Base-by-base conservation (phyloP, 306 rosid species). In the Vigna reflexopilosa region DNA sequence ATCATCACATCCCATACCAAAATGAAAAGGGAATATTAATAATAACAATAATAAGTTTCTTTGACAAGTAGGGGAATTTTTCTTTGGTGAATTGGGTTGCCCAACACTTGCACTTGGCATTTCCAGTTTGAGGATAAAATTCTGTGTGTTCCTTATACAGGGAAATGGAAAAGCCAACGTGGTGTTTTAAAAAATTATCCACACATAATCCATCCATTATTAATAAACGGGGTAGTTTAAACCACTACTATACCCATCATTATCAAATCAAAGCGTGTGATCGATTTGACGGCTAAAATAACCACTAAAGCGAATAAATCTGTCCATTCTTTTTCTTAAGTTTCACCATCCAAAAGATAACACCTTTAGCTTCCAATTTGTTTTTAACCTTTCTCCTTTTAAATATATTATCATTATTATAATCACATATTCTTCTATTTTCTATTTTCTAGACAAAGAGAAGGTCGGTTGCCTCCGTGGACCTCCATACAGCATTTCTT, bases 121-220 rank as follows among this genome's bases (percentile, higher is more conserved):
- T 76, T 79, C 70, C 36, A 42, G 58, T 62, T 52, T 68, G 69
- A 83, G 80, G 87, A 90, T 85, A 91, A 88, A 79, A 77, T 88
- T 86, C 83, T 72, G 81, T 78, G 58, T 80, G 79, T 82, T 83
- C 77, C 74, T 67, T 48, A 40, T 17, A 16, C 22, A 78, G 57
- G 64, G 50, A 82, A 78, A 74, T 19, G 42, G 54, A 62, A 72
- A 72, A 74, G 70, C 47, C 71, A 86, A 72, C 57, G 80, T 69
- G 70, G 76, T 61, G 66, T 56, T 85, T 67, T 44, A 86, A 44
- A 80, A 85, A 80, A 92, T 87, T 86, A 90, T 90, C 96, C 85
- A 83, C 67, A 69, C 38, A 2, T 51, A 40, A 55, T 67, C 55
- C 24, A 50, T 19, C 69, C 75, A 67, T 82, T 76, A 49, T 82